Evolutionary conservation across 768 basidiomycete genomes (phyloP).

Genomic region (Hemileccinum impolitum): DNA sequence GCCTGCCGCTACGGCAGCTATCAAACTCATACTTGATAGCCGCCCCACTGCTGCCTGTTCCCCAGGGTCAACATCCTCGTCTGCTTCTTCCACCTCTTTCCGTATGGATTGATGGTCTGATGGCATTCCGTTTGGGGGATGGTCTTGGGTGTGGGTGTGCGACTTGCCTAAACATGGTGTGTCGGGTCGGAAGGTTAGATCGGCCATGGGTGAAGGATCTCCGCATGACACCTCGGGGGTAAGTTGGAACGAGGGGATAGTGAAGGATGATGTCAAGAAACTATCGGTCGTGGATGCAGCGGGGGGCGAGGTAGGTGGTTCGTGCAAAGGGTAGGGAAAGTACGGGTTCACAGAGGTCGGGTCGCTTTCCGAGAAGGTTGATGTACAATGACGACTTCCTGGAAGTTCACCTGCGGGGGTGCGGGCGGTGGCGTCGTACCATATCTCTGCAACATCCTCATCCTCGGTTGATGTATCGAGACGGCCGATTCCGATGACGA

Average conservation of each 20-base stretch:
- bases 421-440: constrained; percentile 30
- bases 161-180: constrained; percentile 8
- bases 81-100: constrained; percentile 26
- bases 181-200: constrained; percentile 17
- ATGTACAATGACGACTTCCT: constrained; percentile 11
- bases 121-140: constrained; percentile 11
- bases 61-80: constrained; percentile 40
- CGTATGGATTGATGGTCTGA: constrained; percentile 14
- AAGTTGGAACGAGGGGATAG: constrained; percentile 16
- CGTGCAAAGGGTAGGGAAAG: constrained; percentile 42
- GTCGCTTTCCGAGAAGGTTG: constrained; percentile 9
- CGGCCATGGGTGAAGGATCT: constrained; percentile 14
- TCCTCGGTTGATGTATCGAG: constrained; percentile 44
- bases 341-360: constrained; percentile 43
- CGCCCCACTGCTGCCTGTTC: constrained; percentile 84
- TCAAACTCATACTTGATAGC: constrained; percentile 88
- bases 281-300: constrained; percentile 19
- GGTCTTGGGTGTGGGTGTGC: constrained; percentile 7
- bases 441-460: constrained; percentile 36
- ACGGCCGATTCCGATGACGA: constrained; percentile 86
- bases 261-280: constrained; percentile 8
- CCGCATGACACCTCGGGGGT: constrained; percentile 10
- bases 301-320: constrained; percentile 26
- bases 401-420: constrained; percentile 30
- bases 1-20: constrained; percentile 81